These are phyloP conservation scores for Aspergillus novoparasiticus DNA, from an alignment of 2,329 filamentous ascomycete species.

Conservation along the genomic window DNA sequence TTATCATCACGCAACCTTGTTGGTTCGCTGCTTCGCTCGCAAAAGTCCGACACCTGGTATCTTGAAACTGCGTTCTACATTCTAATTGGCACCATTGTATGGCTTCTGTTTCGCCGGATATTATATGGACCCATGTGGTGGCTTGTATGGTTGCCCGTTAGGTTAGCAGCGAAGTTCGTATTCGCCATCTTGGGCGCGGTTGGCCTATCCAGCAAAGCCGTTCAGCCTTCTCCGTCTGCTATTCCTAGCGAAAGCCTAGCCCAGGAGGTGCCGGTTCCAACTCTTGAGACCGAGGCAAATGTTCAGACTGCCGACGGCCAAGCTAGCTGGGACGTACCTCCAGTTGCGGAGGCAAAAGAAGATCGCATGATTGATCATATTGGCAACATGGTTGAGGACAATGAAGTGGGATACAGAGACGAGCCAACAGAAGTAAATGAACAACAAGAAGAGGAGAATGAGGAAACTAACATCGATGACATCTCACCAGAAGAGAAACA, in stretches of 20 bases:
- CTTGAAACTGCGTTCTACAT: conserved; percentile 87
- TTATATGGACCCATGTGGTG: conserved; percentile 90
- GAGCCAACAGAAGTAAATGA: conserved; percentile 15
- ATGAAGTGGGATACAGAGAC: conserved; percentile 9
- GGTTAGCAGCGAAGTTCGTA: conserved; percentile 62
- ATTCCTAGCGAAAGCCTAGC: conserved; percentile 21
- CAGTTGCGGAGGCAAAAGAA: conserved; percentile 24
- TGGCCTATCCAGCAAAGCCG: conserved; percentile 38
- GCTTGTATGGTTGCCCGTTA: conserved; percentile 82
- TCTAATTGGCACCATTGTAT: conserved; percentile 73
- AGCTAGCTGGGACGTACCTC: conserved; percentile 24
- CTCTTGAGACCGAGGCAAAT: conserved; percentile 25
- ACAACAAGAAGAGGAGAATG: conserved; percentile 28
- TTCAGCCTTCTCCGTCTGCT: conserved; percentile 28
- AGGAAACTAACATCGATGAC: conserved; percentile 35
- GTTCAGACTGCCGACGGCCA: conserved; percentile 18
- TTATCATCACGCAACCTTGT: conserved; percentile 74
- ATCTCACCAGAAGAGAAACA: conserved; percentile 38
- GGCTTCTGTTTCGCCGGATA: conserved; percentile 82
- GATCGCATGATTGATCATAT: conserved; percentile 47
- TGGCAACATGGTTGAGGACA: conserved; percentile 41
- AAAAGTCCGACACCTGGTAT: conserved; percentile 98
- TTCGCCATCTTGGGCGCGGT: conserved; percentile 59
- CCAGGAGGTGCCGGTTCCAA: conserved; percentile 18
- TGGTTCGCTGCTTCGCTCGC: conserved; percentile 76